Evolutionary conservation across 441 rosid genomes (phyloP).

Genomic region (Erodium texanum): DNA sequence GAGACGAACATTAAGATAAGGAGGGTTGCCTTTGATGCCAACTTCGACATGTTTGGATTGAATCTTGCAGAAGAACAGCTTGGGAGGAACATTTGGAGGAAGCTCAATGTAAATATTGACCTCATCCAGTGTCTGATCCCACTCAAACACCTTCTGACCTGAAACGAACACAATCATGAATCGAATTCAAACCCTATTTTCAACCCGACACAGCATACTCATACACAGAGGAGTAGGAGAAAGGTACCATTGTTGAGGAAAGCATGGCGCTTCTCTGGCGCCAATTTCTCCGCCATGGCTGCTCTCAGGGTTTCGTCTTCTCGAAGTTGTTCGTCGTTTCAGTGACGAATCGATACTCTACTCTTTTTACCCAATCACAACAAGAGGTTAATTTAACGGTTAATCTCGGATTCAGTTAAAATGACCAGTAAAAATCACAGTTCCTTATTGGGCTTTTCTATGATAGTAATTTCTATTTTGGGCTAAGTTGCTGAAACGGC

Average conservation of each 20-base stretch:
- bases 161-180: background rate
- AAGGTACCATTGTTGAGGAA: slow-evolving; percentile 55
- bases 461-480: no score
- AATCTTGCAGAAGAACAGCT: slow-evolving; percentile 73
- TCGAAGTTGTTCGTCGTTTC: background rate
- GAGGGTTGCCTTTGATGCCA: slow-evolving; percentile 95
- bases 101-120: slow-evolving; percentile 60
- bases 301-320: slow-evolving; percentile 12
- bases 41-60: slow-evolving; percentile 70
- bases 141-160: slow-evolving; percentile 76
- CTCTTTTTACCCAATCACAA: background rate
- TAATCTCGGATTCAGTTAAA: no score
- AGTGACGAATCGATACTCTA: background rate
- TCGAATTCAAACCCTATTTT: background rate
- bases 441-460: no score
- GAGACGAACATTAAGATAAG: slow-evolving; percentile 65
- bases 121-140: slow-evolving; percentile 94
- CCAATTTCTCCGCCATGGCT: slow-evolving; percentile 73
- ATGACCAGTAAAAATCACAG: no score
- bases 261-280: slow-evolving; percentile 72
- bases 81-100: slow-evolving; percentile 58
- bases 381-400: no score
- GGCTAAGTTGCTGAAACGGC: no score
- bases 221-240: background rate
- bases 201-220: background rate